Evolutionary conservation across 75 land plant species (phyloP), one percentile per base, ranked within the genome.

Genomic region (Picea glauca): DNA sequence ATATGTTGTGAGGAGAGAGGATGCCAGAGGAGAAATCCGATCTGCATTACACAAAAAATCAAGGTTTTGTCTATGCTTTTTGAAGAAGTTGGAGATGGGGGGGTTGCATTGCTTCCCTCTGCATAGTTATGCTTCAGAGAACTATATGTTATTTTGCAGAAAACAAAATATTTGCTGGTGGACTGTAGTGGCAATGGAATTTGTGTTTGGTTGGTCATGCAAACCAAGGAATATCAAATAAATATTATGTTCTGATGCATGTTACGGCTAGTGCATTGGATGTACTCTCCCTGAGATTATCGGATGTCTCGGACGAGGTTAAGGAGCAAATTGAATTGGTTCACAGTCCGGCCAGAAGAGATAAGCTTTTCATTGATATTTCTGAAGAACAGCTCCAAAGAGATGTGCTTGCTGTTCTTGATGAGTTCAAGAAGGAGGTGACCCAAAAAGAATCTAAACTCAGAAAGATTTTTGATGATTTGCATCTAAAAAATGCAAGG

Each of bases 321-420:
- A 83, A 58, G 79, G 96, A 96, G 78, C 79, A 88, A 78, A 86
- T 90, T 17, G 89, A 87, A 73, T 73, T 96, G 56, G 78, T 93
- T 6, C 30, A 60, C 57, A 70, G 50, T 62, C 96, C 91, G 73
- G 84, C 92, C 2, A 60, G 85, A 79, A 84, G 78, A 33, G 86
- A 81, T 74, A 86, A 76, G 62, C 30, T 85, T 2, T 78, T 70
- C 58, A 72, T 80, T 20, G 96, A 91, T 30, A 30, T 61, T 2
- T 77, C 62, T 5, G 98, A 96, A 60, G 81, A 72, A 13, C 13
- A 32, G 40, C 87, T 84, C 4, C 5, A 50, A 35, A 76, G 74
- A 30, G 83, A 63, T 59, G 88, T 93, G 57, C 63, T 57, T 31
- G 76, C 61, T 20, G 74, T 88, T 2, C 70, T 93, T 79, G 61